Evolutionary conservation across 371 early-diverging fungal genomes (phyloP), one percentile per base, ranked within the genome.

Genomic region (Nematocida sp.): DNA sequence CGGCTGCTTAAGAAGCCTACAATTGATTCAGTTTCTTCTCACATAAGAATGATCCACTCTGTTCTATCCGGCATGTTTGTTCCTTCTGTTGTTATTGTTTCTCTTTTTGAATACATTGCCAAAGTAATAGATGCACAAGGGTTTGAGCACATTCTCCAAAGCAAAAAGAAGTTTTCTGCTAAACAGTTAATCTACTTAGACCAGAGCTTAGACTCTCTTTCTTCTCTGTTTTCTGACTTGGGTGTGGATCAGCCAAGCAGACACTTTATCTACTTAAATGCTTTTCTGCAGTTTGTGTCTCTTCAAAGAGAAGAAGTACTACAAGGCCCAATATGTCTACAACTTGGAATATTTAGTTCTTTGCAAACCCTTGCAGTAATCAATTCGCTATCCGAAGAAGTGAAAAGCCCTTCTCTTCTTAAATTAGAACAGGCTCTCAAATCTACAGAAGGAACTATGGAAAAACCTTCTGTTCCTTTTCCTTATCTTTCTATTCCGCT

Each of bases 331-430:
- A 32, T 49, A 4, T 63, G 20, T 36, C n/a, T 71, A 1, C 45
- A 63, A 35, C 35, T 71, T n/a, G 75, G 75, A 4, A 77, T 64
- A 18, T 38, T 68, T 45, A 49, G 48, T 28, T 59, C 75, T 13
- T 61, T 60, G 4, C 63, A 71, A 3, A 25, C 45, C 5, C 77
- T 47, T n/a, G 75, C 75, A 13, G 77, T n/a, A 7, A 63, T 71
- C 2, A 49, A 3, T 33, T 13, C 64, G n/a, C 61, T 71, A 5
- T 49, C 63, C 0, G 50, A 39, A 13, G 75, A 71, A 16, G 25
- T 55, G 18, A 59, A 47, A 33, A 48, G 75, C 7, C 9, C 59
- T 18, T 33, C 7, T 26, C 16, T 64, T 1, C 7, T 5, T 20
- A 71, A 71, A 33, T 0, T 71, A 9, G 69, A 71, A 38, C 0